Evolutionary conservation across 192 early-diverging fungal genomes (phyloP).

Genomic region (Dissophora globulifera): DNA sequence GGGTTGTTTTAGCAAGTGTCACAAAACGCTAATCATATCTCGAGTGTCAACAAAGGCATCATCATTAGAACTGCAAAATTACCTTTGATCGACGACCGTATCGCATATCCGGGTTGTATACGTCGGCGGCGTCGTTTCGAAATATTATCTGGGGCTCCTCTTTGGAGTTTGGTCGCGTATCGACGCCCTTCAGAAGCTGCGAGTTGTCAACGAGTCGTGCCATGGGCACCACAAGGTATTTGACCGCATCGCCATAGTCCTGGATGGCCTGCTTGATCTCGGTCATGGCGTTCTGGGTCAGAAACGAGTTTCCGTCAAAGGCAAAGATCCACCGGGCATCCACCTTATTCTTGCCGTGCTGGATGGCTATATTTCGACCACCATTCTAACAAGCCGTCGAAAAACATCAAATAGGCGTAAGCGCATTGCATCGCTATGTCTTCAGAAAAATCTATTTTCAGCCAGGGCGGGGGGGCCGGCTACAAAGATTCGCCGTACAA

Average conservation of each 20-base stretch:
- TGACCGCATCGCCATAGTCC: constrained; percentile 56
- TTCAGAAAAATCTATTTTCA: constrained; percentile 6
- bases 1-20: too few relatives aligned
- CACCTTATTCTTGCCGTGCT: constrained; percentile 58
- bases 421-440: too few relatives aligned
- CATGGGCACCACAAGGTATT: constrained; percentile 74
- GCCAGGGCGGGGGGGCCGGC: not conserved
- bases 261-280: constrained; percentile 64
- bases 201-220: constrained; percentile 68
- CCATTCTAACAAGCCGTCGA: constrained; percentile 59
- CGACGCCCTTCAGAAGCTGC: constrained; percentile 57
- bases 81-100: constrained; percentile 75
- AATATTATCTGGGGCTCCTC: constrained; percentile 75
- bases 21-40: too few relatives aligned
- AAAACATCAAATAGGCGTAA: too few relatives aligned
- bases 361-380: constrained; percentile 65
- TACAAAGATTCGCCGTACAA: too few relatives aligned
- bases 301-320: constrained; percentile 72
- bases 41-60: too few relatives aligned
- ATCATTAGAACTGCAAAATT: too few relatives aligned
- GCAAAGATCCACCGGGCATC: constrained; percentile 70
- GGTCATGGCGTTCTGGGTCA: constrained; percentile 62
- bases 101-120: constrained; percentile 68
- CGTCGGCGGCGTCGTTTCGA: constrained; percentile 63
- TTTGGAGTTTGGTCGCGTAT: constrained; percentile 63